Evolutionary conservation across 495 filamentous ascomycete genomes (phyloP), one percentile per base, ranked within the genome.

Genomic region (Aspergillus homomorphus): DNA sequence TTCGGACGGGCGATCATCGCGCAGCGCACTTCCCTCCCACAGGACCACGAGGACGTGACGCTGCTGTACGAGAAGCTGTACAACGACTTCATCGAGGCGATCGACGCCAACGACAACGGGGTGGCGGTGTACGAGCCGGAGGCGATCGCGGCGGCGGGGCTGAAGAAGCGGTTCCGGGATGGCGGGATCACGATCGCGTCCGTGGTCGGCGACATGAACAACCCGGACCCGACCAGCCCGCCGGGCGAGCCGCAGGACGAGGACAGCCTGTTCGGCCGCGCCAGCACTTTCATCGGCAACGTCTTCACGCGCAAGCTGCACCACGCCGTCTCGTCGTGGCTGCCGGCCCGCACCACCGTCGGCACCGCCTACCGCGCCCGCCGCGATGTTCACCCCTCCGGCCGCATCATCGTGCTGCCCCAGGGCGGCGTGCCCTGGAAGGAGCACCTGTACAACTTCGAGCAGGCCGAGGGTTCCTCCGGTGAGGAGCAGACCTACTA

Each of bases 61-160:
- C 69, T 95, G 22, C 74, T 98, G 24, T 96, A 86, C 80, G 78
- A 85, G 66, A 97, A 98, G 77, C 69, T 98, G 22, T 98, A 98
- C 80, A 86, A 85, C 49, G 87, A 89, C 66, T 96, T 98, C 73
- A 84, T 98, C 73, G 94, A 98, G 75, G 90, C 94, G 18, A 84
- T 98, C 43, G 94, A 98, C 74, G 94, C 92, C 56, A 92, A 98
- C 71, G 94, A 98, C 77, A 98, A 98, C 73, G 94, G 94, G 60
- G 89, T 98, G 67, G 82, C 82, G 18, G 84, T 73, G 44, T 96
- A 96, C 72, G 89, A 93, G 64, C 69, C 84, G 1, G 78, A 79
- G 7, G 84, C 76, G 6, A 63, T 96, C 8, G 67, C 73, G 18
- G 81, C 82, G 9, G 87, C 88, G 1, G 84, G 82, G 14, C 66